These are phyloP conservation scores for Scheffersomyces amazonensis DNA, from an alignment of 805 yeast species.

Conservation along the genomic window DNA sequence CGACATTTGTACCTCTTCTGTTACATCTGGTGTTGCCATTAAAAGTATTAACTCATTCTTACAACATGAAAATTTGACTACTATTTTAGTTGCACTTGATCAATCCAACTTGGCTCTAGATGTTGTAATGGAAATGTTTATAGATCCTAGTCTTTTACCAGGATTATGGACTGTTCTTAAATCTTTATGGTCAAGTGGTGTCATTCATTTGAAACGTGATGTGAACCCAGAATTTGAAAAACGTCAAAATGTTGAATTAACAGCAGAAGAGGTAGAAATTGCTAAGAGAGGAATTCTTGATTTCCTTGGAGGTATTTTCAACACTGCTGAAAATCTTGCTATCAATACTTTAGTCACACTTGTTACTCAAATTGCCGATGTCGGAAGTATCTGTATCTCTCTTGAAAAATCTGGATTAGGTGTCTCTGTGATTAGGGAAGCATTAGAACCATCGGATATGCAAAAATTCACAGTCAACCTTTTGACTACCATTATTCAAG, in stretches of 20 bases:
- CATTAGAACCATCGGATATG: constrained; percentile 8
- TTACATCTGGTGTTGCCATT: constrained; percentile 5
- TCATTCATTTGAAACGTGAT: constrained; percentile 2
- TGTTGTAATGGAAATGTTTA: constrained; percentile 9
- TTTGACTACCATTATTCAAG: constrained; percentile 3
- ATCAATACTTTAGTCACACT: constrained; percentile 3
- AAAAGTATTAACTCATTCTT: constrained; percentile 7
- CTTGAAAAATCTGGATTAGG: constrained; percentile 12
- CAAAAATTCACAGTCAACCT: constrained; percentile 7
- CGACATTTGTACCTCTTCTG: constrained; percentile 6
- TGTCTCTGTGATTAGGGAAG: constrained; percentile 9
- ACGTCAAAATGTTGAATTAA: not conserved
- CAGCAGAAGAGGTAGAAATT: not conserved
- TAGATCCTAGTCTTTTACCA: constrained; percentile 5
- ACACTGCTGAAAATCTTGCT: constrained; percentile 1
- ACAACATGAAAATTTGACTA: constrained; percentile 5
- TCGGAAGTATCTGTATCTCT: constrained; percentile 7
- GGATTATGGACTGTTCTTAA: constrained; percentile 6
- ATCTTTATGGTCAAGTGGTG: constrained; percentile 7
- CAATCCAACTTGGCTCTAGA: constrained; percentile 10
- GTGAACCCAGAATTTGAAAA: not conserved
- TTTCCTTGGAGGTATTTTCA: constrained; percentile 4
- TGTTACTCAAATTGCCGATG: constrained; percentile 6
- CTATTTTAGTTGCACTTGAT: constrained; percentile 8
- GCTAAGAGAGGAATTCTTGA: constrained; percentile 9